phyloP scores from a whole-genome alignment of 1,284 basidiomycete genomes.

The Austroboletus novae-zelandiae region DNA sequence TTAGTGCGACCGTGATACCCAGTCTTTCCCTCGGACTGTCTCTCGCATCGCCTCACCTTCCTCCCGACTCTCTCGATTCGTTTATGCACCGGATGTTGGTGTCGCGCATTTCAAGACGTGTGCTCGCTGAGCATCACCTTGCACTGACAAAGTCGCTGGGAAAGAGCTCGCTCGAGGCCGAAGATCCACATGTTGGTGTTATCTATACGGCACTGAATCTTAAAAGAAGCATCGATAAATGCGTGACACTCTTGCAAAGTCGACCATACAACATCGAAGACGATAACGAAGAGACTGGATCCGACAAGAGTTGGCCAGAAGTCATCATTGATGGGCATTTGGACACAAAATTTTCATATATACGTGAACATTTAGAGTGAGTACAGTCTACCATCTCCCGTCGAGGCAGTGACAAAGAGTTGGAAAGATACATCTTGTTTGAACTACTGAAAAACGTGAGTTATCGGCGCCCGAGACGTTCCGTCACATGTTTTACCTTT shows the following conservation, averaged over 20 bases:
- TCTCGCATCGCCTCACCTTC: constrained; percentile 73
- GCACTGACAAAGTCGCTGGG: constrained; percentile 68
- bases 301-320: constrained; percentile 50
- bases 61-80: constrained; percentile 77
- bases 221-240: constrained; percentile 68
- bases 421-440: constrained; percentile 77
- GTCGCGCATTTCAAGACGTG: constrained; percentile 85
- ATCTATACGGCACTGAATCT: constrained; percentile 79
- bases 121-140: constrained; percentile 88
- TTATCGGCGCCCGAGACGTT: background rate
- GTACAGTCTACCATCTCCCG: constrained; percentile 19
- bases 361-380: constrained; percentile 85
- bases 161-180: constrained; percentile 27
- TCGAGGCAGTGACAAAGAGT: constrained; percentile 2
- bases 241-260: constrained; percentile 56
- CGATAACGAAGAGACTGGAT: constrained; percentile 31
- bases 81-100: constrained; percentile 92
- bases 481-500: background rate
- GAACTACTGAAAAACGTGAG: constrained; percentile 85
- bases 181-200: constrained; percentile 78
- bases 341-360: constrained; percentile 78
- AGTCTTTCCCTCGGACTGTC: constrained; percentile 75
- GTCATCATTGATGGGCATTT: constrained; percentile 75
- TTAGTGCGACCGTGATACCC: constrained; percentile 73
- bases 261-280: constrained; percentile 47